Conservation (phyloP, 73 alveolate species). For the Paramecium sexaurelia region DNA sequence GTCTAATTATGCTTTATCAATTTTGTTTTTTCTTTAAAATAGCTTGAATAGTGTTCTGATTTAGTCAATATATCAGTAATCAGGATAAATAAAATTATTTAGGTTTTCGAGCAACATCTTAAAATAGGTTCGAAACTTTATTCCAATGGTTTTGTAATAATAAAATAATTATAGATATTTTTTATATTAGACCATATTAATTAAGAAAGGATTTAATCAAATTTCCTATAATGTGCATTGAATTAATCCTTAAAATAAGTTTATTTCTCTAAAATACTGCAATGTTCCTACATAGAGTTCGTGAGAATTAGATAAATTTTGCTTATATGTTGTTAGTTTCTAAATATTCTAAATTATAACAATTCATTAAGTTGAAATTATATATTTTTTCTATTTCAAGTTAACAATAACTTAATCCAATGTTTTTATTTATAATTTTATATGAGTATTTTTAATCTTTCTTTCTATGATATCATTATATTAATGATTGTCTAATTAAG, state of each 20-base stretch:
- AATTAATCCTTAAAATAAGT: neutral
- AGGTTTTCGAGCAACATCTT: slow-evolving; percentile 14
- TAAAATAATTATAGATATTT: neutral
- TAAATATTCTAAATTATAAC: neutral
- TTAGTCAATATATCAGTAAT: neutral
- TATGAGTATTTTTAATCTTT: no score
- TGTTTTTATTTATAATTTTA: neutral
- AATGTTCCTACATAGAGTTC: neutral
- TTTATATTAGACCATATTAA: neutral
- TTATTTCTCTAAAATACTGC: slow-evolving; percentile 7
- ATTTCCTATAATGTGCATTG: neutral
- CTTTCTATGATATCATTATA: slow-evolving; percentile 5
- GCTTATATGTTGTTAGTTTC: neutral
- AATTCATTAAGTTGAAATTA: neutral
- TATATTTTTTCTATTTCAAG: neutral
- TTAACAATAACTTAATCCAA: neutral
- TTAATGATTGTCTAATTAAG: neutral
- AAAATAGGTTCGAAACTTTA: neutral
- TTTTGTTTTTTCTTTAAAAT: slow-evolving; percentile 66
- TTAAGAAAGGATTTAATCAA: neutral
- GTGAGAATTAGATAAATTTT: neutral
- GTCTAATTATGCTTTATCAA: slow-evolving; percentile 11
- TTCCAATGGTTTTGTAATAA: neutral
- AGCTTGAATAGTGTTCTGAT: no score
- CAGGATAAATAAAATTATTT: neutral